These are phyloP conservation scores for Botrytis fragariae DNA, from an alignment of 2,329 filamentous ascomycete species.

Conservation along the genomic window DNA sequence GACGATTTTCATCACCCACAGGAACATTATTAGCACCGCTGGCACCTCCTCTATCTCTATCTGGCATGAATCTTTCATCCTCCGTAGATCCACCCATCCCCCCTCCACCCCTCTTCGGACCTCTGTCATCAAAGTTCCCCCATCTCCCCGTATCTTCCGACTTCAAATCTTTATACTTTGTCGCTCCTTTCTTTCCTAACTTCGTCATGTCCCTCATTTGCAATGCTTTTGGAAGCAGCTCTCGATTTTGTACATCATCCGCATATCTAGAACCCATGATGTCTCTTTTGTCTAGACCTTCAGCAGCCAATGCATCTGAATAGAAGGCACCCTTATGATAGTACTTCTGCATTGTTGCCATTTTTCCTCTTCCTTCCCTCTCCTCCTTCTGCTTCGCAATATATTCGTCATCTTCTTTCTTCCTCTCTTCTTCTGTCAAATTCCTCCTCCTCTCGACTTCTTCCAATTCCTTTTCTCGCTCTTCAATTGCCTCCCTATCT, in stretches of 20 bases:
- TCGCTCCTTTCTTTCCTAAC: constrained; percentile 86
- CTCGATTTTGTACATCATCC: constrained; percentile 80
- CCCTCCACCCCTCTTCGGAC: constrained; percentile 38
- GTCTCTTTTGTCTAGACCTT: constrained; percentile 75
- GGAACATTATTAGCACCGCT: constrained; percentile 71
- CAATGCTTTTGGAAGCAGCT: constrained; percentile 84
- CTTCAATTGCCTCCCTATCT: constrained; percentile 80
- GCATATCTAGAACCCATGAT: constrained; percentile 81
- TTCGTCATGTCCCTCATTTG: constrained; percentile 93
- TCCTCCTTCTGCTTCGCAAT: constrained; percentile 62
- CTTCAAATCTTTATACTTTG: constrained; percentile 84
- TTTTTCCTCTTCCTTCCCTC: constrained; percentile 68
- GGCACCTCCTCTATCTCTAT: constrained; percentile 51
- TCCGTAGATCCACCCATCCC: constrained; percentile 44
- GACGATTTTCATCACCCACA: constrained; percentile 51
- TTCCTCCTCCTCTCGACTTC: constrained; percentile 87
- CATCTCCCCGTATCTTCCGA: constrained; percentile 88
- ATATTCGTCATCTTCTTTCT: constrained; percentile 77
- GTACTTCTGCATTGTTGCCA: constrained; percentile 92
- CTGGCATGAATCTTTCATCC: constrained; percentile 68
- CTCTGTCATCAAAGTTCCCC: constrained; percentile 61
- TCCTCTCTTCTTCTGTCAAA: constrained; percentile 81
- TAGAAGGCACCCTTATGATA: constrained; percentile 97
- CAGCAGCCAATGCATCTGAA: constrained; percentile 72
- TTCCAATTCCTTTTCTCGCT: constrained; percentile 77